Percentiles rank a stretch among this genome's conserved stretches.
Conservation (phyloP, 306 rosid species). For the Prinsepia uniflora region DNA sequence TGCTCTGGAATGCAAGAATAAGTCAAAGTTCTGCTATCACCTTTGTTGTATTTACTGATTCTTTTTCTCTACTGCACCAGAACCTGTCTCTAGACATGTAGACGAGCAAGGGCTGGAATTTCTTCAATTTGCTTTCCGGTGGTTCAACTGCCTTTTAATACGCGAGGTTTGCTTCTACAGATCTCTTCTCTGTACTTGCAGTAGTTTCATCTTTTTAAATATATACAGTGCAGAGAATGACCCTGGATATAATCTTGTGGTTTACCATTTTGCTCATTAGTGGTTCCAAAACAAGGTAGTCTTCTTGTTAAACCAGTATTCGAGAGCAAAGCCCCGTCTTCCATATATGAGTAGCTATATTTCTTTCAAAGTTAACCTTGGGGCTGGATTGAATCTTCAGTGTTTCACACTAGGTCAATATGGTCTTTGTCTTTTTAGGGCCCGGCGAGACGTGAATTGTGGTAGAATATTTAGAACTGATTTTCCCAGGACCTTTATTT, state of each 20-base stretch:
- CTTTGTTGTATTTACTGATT: not conserved
- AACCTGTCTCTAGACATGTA: conserved; percentile 86
- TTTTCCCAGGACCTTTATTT: too few relatives aligned
- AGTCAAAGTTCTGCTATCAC: not conserved
- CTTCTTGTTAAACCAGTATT: too few relatives aligned
- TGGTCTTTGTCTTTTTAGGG: too few relatives aligned
- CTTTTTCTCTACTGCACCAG: conserved; percentile 37
- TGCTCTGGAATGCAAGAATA: not conserved
- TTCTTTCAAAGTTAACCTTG: too few relatives aligned
- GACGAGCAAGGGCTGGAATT: conserved; percentile 91
- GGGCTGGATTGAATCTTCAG: too few relatives aligned
- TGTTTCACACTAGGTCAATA: too few relatives aligned
- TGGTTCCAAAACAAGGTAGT: too few relatives aligned
- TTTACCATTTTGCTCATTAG: too few relatives aligned
- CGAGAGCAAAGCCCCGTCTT: too few relatives aligned
- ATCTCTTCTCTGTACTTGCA: not conserved
- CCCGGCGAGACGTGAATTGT: too few relatives aligned
- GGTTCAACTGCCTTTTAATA: conserved; percentile 97
- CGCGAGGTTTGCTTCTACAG: conserved; percentile 64
- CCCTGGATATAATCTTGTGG: not conserved
- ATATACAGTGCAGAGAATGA: conserved; percentile 6
- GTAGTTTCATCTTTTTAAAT: conserved; percentile 8
- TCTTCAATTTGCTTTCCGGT: conserved; percentile 98
- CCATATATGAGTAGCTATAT: too few relatives aligned
- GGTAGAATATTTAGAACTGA: too few relatives aligned